Conservation (phyloP, 2,329 filamentous ascomycete genomes). For the Sphaceloma murrayae region DNA sequence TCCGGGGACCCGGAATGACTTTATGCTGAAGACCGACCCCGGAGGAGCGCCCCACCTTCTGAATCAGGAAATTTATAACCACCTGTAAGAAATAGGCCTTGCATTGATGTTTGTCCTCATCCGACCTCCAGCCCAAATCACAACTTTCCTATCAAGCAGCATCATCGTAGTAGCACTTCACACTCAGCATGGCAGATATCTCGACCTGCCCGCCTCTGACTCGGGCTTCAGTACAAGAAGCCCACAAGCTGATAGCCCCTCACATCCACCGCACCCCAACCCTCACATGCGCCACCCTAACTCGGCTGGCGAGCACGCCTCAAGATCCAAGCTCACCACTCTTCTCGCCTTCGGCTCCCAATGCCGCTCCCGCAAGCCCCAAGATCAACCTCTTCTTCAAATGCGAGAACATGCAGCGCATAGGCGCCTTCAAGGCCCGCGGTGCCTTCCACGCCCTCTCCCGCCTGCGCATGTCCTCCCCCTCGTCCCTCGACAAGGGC, state of each 20-base stretch:
- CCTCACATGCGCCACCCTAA: constrained; percentile 67
- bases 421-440: constrained; percentile 86
- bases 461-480: constrained; percentile 54
- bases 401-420: constrained; percentile 83
- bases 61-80: too few relatives aligned
- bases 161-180: neutral
- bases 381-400: constrained; percentile 79
- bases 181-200: constrained; percentile 35
- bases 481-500: constrained; percentile 51
- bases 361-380: constrained; percentile 45
- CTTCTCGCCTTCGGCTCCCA: neutral
- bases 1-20: too few relatives aligned
- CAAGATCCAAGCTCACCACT: constrained; percentile 35
- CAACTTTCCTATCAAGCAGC: neutral
- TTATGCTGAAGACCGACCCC: too few relatives aligned
- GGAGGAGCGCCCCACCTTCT: too few relatives aligned
- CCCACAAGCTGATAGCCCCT: constrained; percentile 61
- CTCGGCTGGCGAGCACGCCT: constrained; percentile 62
- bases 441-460: constrained; percentile 82
- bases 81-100: constrained; percentile 10
- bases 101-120: neutral
- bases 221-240: constrained; percentile 59
- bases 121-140: neutral
- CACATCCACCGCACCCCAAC: constrained; percentile 79
- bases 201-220: constrained; percentile 53